Conservation (phyloP, 1,139 yeast genomes). For the Candida mesenterica region DNA sequence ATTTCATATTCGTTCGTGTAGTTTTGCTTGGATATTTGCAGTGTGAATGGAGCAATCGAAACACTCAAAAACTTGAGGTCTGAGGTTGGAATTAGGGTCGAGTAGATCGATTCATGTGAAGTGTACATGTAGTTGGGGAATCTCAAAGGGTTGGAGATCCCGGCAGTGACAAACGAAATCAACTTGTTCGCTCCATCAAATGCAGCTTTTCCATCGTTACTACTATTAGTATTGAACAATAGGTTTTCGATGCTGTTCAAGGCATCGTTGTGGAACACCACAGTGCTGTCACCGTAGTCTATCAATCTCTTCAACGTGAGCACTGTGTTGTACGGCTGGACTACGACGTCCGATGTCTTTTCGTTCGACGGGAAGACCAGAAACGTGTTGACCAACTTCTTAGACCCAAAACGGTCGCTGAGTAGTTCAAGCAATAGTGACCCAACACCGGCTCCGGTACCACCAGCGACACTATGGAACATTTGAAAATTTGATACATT, state of each 20-base stretch:
- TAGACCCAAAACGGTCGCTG: slow-evolving; percentile 74
- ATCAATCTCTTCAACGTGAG: slow-evolving; percentile 78
- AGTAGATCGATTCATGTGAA: slow-evolving; percentile 77
- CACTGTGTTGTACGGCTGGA: slow-evolving; percentile 91
- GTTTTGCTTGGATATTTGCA: slow-evolving; percentile 41
- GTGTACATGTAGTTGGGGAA: slow-evolving; percentile 93
- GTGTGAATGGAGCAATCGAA: slow-evolving; percentile 82
- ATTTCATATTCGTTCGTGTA: slow-evolving; percentile 84
- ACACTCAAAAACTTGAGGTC: slow-evolving; percentile 84
- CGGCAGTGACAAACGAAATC: slow-evolving; percentile 80
- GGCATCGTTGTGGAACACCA: slow-evolving; percentile 90
- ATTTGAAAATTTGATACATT: slow-evolving; percentile 87
- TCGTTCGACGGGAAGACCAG: slow-evolving; percentile 83
- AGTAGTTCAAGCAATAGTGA: slow-evolving; percentile 74
- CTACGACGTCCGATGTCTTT: slow-evolving; percentile 86
- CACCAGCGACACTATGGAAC: slow-evolving; percentile 97
- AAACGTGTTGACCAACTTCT: slow-evolving; percentile 80
- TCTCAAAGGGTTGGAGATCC: slow-evolving; percentile 81
- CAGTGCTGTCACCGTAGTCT: slow-evolving; percentile 79
- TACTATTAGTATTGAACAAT: slow-evolving; percentile 24
- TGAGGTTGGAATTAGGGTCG: slow-evolving; percentile 86
- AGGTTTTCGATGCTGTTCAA: slow-evolving; percentile 62
- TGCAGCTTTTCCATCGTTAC: slow-evolving; percentile 35
- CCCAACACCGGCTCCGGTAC: slow-evolving; percentile 96
- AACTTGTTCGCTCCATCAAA: slow-evolving; percentile 81